Percentiles rank a stretch among this genome's conserved stretches.
Evolutionary conservation across 495 filamentous ascomycete genomes (phyloP).

Genomic region (Aspergillus ostianus): DNA sequence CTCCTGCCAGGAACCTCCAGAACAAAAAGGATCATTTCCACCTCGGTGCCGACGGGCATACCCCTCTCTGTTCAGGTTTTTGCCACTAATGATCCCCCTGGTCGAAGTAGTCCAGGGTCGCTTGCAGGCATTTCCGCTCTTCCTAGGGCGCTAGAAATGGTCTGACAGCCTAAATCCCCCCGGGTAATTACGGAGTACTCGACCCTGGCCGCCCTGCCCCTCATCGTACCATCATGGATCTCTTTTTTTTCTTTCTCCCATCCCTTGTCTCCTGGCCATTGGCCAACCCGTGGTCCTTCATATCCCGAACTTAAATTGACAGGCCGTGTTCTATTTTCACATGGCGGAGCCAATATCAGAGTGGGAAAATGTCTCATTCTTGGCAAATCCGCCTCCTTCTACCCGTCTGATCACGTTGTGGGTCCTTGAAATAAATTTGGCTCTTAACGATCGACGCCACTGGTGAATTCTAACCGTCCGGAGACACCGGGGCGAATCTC

Average conservation of each 20-base stretch:
- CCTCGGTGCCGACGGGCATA: not conserved
- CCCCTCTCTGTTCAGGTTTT: not conserved
- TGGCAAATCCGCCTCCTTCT: not conserved
- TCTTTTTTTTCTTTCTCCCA: not conserved
- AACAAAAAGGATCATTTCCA: not conserved
- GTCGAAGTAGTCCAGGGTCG: not conserved
- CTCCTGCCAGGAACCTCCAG: too few relatives aligned
- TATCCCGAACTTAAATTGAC: slow-evolving; percentile 7
- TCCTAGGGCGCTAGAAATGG: not conserved
- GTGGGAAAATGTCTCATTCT: slow-evolving; percentile 9
- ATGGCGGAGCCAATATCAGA: not conserved
- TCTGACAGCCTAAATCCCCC: slow-evolving; percentile 4
- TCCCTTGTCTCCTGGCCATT: not conserved
- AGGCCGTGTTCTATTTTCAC: not conserved
- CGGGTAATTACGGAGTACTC: not conserved
- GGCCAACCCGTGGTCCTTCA: slow-evolving; percentile 5
- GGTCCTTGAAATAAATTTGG: slow-evolving; percentile 1
- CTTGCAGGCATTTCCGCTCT: not conserved
- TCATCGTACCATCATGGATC: slow-evolving; percentile 9
- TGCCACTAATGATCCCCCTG: slow-evolving; percentile 1
- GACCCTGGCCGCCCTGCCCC: slow-evolving; percentile 3
- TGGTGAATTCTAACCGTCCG: not conserved
- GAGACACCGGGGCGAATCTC: slow-evolving; percentile 9
- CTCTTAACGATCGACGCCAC: slow-evolving; percentile 2
- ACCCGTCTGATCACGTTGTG: not conserved